These are phyloP conservation scores for Boehmeria nivea DNA, from an alignment of 306 rosid species.

Conservation along the genomic window DNA sequence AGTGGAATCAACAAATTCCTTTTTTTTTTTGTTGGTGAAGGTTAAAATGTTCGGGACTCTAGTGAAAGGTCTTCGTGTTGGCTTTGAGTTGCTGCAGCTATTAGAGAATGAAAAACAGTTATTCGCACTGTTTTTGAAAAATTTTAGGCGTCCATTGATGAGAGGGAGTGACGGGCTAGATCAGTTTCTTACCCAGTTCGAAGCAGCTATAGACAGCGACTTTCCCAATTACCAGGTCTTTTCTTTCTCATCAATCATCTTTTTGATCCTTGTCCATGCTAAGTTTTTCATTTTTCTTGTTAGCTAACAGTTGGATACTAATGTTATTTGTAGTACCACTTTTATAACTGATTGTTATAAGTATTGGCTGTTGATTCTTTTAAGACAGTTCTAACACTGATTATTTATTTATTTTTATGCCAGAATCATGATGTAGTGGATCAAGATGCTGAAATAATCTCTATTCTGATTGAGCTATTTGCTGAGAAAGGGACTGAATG, in stretches of 20 bases:
- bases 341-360: neutral
- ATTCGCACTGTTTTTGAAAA: conserved; percentile 40
- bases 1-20: conserved; percentile 3
- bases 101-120: conserved; percentile 56
- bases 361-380: no score
- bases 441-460: conserved; percentile 70
- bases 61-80: conserved; percentile 80
- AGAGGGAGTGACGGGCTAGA: conserved; percentile 61
- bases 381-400: conserved; percentile 18
- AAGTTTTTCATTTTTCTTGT: conserved; percentile 1
- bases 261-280: no score
- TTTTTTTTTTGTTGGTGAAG: conserved; percentile 44
- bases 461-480: conserved; percentile 63
- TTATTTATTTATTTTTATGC: conserved; percentile 16
- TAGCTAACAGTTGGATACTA: no score
- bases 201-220: conserved; percentile 86
- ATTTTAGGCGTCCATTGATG: conserved; percentile 56
- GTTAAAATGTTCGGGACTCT: conserved; percentile 82
- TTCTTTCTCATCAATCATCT: conserved; percentile 2
- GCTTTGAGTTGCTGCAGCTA: conserved; percentile 56
- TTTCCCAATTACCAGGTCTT: conserved; percentile 75
- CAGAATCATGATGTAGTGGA: conserved; percentile 80
- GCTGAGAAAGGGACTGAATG: conserved; percentile 69
- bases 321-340: neutral
- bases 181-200: conserved; percentile 80